phyloP scores from a whole-genome alignment of 108 stramenopile genomes.

The Cyclotella atomus region DNA sequence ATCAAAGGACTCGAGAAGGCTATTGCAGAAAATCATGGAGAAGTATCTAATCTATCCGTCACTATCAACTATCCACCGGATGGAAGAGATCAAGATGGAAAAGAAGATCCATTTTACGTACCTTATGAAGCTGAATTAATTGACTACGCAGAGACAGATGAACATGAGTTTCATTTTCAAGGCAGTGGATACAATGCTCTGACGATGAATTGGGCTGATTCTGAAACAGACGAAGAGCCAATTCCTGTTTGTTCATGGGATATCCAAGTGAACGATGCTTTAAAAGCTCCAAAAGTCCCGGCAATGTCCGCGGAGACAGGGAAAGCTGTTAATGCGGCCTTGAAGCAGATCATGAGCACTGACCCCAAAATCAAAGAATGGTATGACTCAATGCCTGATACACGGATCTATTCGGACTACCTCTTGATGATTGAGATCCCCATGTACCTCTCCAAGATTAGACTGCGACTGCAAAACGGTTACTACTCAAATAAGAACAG shows the following conservation, averaged over 20 bases:
- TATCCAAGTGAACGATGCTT: slow-evolving; percentile 28
- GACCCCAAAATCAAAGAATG: slow-evolving; percentile 50
- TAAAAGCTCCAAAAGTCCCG: slow-evolving; percentile 45
- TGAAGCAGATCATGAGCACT: slow-evolving; percentile 40
- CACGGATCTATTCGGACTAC: slow-evolving; percentile 69
- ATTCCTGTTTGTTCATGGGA: slow-evolving; percentile 69
- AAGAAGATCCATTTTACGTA: slow-evolving; percentile 51
- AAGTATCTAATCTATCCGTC: slow-evolving; percentile 43
- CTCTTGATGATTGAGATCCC: slow-evolving; percentile 75
- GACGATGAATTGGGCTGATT: slow-evolving; percentile 22
- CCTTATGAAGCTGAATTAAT: slow-evolving; percentile 31
- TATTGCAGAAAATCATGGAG: slow-evolving; percentile 31
- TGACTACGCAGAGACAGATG: slow-evolving; percentile 28
- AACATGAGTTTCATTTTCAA: slow-evolving; percentile 43
- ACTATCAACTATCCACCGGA: slow-evolving; percentile 50
- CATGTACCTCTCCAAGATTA: slow-evolving; percentile 66
- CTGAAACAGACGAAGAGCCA: background rate
- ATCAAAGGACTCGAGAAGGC: slow-evolving; percentile 61
- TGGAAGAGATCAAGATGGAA: background rate
- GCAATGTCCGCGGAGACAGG: slow-evolving; percentile 54
- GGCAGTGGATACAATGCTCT: slow-evolving; percentile 52
- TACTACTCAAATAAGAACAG: slow-evolving; percentile 76
- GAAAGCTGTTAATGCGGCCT: slow-evolving; percentile 37
- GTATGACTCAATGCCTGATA: slow-evolving; percentile 64
- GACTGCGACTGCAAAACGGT: slow-evolving; percentile 52